phyloP scores from a whole-genome alignment of 352 stramenopile genomes.

The Globisporangium mamillatum region DNA sequence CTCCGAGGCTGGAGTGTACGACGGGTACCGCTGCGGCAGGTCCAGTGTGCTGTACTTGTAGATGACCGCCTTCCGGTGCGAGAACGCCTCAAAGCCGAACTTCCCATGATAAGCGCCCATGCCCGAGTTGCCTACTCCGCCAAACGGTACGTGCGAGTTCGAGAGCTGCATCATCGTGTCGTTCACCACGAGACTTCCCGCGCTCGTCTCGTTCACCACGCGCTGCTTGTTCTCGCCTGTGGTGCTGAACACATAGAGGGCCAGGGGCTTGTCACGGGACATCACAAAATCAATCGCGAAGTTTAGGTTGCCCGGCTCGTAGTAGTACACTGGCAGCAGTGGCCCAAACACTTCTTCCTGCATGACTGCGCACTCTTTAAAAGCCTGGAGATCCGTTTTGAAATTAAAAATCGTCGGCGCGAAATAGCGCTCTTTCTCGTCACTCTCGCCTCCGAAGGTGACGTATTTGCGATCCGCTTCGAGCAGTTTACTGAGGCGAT shows the following conservation, averaged over 20 bases:
- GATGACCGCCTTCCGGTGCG: conserved; percentile 64
- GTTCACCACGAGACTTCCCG: conserved; percentile 54
- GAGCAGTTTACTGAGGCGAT: conserved; percentile 34
- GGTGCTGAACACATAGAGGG: conserved; percentile 83
- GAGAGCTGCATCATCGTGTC: conserved; percentile 76
- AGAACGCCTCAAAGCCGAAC: conserved; percentile 74
- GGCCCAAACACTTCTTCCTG: conserved; percentile 96
- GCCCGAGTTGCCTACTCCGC: conserved; percentile 76
- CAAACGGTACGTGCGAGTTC: conserved; percentile 73
- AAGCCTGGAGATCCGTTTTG: conserved; percentile 53
- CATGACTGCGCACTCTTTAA: conserved; percentile 64
- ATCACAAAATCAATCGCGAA: conserved; percentile 35
- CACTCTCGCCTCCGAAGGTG: conserved; percentile 49
- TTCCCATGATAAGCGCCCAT: conserved; percentile 84
- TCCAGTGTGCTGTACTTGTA: conserved; percentile 66
- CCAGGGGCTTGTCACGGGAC: conserved; percentile 65
- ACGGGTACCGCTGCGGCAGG: conserved; percentile 48
- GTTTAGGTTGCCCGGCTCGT: conserved; percentile 35
- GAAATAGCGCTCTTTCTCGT: conserved; percentile 76
- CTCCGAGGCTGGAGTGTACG: conserved; percentile 36
- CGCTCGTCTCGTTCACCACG: conserved; percentile 48
- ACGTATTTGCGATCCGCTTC: conserved; percentile 56
- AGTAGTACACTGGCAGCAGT: conserved; percentile 91
- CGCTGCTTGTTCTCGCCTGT: conserved; percentile 33
- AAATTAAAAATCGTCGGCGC: conserved; percentile 89